Evolutionary conservation across 257 asterid species (phyloP), one percentile per base, ranked within the genome.

Genomic region (Gynochthodes officinalis): DNA sequence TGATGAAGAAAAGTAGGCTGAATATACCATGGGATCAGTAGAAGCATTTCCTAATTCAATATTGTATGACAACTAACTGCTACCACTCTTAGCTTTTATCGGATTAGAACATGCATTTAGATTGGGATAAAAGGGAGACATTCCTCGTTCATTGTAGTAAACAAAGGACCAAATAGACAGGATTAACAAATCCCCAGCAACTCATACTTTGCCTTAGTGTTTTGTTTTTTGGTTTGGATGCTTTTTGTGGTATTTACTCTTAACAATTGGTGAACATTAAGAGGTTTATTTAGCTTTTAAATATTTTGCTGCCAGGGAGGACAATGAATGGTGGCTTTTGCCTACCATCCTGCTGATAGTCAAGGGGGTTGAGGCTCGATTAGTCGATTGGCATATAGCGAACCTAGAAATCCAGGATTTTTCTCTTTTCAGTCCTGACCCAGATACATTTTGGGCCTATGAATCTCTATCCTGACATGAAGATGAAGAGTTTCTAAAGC

Each of bases 391-490:
- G 97, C 91, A 91, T 75, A 84, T 91, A 59, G 98, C 97, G 52
- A 93, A 91, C 79, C 67, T 91, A 46, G 98, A 93, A 85, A 88
- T 91, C 37, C 88, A 81, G 80, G 97, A 93, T 79, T 83, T 85
- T 32, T 93, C 97, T 52, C 90, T 93, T 71, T 93, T 84, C 90
- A 89, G 88, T 76, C 90, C 92, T 6, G 92, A 93, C 77, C 94
- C 97, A 0, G 98, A 91, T 79, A 91, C 97, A 59, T 93, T 93
- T 77, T 93, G 98, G 98, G 96, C 96, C 4, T 88, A 88, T 35
- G 98, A 93, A 86, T 80, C 88, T 53, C 76, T 75, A 69, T 85
- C 96, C 70, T 93, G 88, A 90, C 37, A 30, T 35, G 37, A 32
- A 69, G 30, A 57, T 8, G 46, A n/a, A 10, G 53, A 23, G 16